A percentile compares a stretch with the other conserved stretches of the same genome.
phyloP scores from a whole-genome alignment of 1,284 basidiomycete genomes.

The Leccinum subspadiceum region DNA sequence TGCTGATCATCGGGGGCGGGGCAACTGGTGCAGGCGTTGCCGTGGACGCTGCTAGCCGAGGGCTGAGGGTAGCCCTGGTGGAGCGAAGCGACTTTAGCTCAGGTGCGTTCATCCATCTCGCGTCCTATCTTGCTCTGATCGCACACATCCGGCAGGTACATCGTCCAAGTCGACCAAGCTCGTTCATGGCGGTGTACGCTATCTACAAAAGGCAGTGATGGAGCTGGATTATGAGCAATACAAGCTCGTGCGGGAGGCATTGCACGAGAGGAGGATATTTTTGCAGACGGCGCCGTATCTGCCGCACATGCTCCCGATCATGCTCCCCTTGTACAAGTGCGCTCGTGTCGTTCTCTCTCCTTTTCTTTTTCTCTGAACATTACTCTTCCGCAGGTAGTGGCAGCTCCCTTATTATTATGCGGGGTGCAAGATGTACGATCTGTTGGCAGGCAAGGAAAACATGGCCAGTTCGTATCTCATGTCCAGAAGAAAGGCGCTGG shows the following conservation, averaged over 20 bases:
- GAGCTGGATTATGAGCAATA: too few relatives aligned
- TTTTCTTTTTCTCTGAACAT: neutral
- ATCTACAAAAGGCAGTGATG: too few relatives aligned
- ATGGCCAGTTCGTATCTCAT: constrained; percentile 96
- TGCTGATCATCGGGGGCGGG: constrained; percentile 89
- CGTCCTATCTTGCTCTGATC: neutral
- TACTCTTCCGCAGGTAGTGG: constrained; percentile 70
- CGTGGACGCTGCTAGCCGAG: constrained; percentile 90
- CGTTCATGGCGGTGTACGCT: too few relatives aligned
- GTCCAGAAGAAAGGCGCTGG: constrained; percentile 89
- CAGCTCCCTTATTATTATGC: constrained; percentile 96
- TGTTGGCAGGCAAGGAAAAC: constrained; percentile 94
- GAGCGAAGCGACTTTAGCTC: constrained; percentile 93
- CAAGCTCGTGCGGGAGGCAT: too few relatives aligned
- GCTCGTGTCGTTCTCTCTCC: neutral
- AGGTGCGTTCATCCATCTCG: constrained; percentile 45
- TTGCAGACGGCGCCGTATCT: constrained; percentile 76
- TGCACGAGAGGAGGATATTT: too few relatives aligned
- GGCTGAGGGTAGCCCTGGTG: constrained; percentile 90
- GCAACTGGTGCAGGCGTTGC: constrained; percentile 95
- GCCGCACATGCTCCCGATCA: constrained; percentile 89
- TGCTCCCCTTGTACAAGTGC: constrained; percentile 89
- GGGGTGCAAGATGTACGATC: constrained; percentile 96
- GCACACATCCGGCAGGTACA: too few relatives aligned
- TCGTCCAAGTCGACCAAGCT: too few relatives aligned